Conservation (phyloP, 1,139 yeast species). For the Debaryomyces fabryi region DNA sequence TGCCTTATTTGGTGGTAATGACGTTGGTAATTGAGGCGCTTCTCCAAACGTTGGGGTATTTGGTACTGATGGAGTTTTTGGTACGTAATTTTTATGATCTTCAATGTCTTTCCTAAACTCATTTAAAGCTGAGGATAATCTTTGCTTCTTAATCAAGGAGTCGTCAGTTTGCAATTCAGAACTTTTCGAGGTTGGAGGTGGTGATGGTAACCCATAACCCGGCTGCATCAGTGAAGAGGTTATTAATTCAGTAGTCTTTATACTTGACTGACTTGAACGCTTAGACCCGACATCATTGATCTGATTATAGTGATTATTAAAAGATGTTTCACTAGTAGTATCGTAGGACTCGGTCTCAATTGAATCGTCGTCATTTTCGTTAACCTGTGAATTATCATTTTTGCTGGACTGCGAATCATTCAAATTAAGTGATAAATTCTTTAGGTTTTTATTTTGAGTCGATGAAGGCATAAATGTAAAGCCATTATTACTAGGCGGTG, state of each 20-base stretch:
- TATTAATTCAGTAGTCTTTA: constrained; percentile 18
- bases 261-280: constrained; percentile 13
- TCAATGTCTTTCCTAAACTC: constrained; percentile 35
- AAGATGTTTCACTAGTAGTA: constrained; percentile 23
- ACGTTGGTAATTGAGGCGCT: constrained; percentile 13
- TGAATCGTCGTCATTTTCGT: constrained; percentile 11
- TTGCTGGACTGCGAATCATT: constrained; percentile 11
- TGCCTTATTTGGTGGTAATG: constrained; percentile 17
- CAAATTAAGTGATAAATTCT: constrained; percentile 35
- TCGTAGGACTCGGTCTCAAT: constrained; percentile 16
- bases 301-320: constrained; percentile 5
- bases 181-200: constrained; percentile 4
- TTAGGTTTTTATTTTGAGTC: constrained; percentile 27
- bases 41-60: constrained; percentile 4
- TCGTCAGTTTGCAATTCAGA: neutral
- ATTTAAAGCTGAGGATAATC: constrained; percentile 35
- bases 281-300: neutral
- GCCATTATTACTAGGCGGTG: constrained; percentile 1
- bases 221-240: constrained; percentile 15
- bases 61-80: constrained; percentile 15
- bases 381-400: constrained; percentile 14
- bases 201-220: constrained; percentile 1
- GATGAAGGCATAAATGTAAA: constrained; percentile 1
- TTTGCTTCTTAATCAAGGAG: constrained; percentile 13
- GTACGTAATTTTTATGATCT: constrained; percentile 23